Evolutionary conservation across 1,139 yeast genomes (phyloP), one percentile per base, ranked within the genome.

Genomic region (Zygoascus meyerae): DNA sequence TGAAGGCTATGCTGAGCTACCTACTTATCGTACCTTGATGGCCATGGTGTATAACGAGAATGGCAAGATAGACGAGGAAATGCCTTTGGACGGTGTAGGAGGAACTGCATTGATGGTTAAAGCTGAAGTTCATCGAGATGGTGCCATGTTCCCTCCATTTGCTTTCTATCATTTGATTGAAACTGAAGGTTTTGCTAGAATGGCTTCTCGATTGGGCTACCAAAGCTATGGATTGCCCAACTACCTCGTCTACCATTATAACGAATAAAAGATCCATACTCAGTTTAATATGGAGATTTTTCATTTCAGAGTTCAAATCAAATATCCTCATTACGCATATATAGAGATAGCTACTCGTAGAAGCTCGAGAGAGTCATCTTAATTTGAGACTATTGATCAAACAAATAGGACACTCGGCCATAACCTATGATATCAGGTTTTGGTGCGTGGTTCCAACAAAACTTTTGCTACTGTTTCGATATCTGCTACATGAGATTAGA

Each of bases 101-200:
- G 97, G 72, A 33, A 95, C 97, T 29, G 95, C 97, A 38, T 81
- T 95, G 33, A 66, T 92, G 68, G 98, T 92, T 32, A 87, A 90
- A 65, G 95, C 97, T 8, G 97, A 89, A 57, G 98, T 92, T 48
- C 98, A 92, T 68, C 78, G 98, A 64, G 98, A 92, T 65, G 98
- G 98, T 45, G 97, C 97, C 48, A 90, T 90, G 97, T 92, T 92
- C 78, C 98, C 98, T 15, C 86, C 95, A 35, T 92, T 92, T 78
- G 94, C 98, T 52, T 92, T 92, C 72, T 90, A 92, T 66, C 95
- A 92, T 64, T 75, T 92, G 68, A 89, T 92, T 56, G 98, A 92
- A 70, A 89, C 97, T 6, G 98, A 92, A 69, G 98, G 98, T 17
- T 92, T 92, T 68, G 97, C 98, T 26, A 87, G 86, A 67, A 92